Conservation (phyloP, 177 flowering plant genomes). For the Vitis hybrid region DNA sequence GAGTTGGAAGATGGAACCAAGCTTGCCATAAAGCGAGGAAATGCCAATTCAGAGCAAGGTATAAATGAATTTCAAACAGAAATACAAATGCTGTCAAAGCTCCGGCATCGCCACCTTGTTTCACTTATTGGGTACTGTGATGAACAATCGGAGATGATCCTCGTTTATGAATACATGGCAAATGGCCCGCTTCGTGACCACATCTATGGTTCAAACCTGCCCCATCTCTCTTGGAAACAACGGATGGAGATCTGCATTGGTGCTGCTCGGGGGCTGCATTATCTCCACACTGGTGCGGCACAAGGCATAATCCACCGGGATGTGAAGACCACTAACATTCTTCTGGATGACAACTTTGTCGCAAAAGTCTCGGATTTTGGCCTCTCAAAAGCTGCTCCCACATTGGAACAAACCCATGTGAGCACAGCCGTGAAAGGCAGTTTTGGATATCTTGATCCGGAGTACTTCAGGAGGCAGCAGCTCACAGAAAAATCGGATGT, state of each 20-base stretch:
- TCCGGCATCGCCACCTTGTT: constrained; percentile 84
- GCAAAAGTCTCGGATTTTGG: constrained; percentile 87
- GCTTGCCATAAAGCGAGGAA: constrained; percentile 79
- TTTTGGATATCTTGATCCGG: constrained; percentile 87
- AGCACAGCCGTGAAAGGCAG: constrained; percentile 93
- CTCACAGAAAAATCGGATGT: constrained; percentile 87
- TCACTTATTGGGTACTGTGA: constrained; percentile 87
- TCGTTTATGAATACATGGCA: constrained; percentile 91
- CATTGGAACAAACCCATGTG: constrained; percentile 65
- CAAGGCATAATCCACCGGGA: constrained; percentile 84
- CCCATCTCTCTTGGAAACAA: constrained; percentile 69
- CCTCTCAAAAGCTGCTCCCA: constrained; percentile 62
- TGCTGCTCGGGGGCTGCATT: constrained; percentile 80
- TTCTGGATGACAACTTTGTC: constrained; percentile 69
- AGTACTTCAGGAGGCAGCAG: constrained; percentile 75
- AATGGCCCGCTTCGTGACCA: constrained; percentile 83
- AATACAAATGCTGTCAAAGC: constrained; percentile 79
- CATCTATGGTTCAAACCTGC: constrained; percentile 55
- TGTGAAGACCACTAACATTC: constrained; percentile 85
- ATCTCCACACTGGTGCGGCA: constrained; percentile 83
- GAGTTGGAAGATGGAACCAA: constrained; percentile 59
- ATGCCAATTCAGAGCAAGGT: constrained; percentile 73
- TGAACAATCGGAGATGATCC: constrained; percentile 79
- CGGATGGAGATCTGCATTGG: constrained; percentile 87
- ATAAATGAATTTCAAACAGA: constrained; percentile 89